Evolutionary conservation across 108 stramenopile genomes (phyloP), one percentile per base, ranked within the genome.

Genomic region (Skeletonema grethae): DNA sequence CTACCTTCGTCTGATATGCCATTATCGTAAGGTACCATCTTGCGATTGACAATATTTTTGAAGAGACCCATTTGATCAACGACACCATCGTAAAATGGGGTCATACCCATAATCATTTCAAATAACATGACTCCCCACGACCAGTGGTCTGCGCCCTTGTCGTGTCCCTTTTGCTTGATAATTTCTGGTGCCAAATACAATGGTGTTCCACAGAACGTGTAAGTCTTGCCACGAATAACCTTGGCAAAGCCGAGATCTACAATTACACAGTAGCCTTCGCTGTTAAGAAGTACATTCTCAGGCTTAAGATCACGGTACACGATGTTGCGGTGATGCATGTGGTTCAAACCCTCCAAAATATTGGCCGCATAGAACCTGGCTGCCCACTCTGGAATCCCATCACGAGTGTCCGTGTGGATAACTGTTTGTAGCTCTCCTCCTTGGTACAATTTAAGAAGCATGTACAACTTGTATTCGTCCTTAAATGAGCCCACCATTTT

Each of bases 91-190:
- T 86, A 90, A 67, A 94, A 96, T 29, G 95, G 92, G 58, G 93
- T 90, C 59, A 81, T 77, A 8, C 95, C 95, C 5, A 86, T 83
- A 30, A 91, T 66, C 88, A 99, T 96, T 79, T 99, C 99, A 72
- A 95, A 99, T 16, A 99, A 55, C 72, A 99, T 85, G 61, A 98
- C 93, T 24, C 98, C 99, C 63, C 89, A 86, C 5, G 96, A 88
- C 99, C 99, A 99, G 72, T 94, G 96, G 85, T 99, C 99, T 7
- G 97, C 98, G 55, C 88, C 96, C 80, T 97, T 93, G 73, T 96
- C 94, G 83, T 99, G 98, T 16, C 98, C 98, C 68, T 88, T 89
- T 41, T 95, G 87, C 81, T 87, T 78, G 72, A 95, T 98, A 38
- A 98, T 97, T 72, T 99, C 98, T 9, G 97, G 98, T 16, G 98